These are phyloP conservation scores for Reutealis trisperma DNA, from an alignment of 345 rosid species.

Conservation along the genomic window DNA sequence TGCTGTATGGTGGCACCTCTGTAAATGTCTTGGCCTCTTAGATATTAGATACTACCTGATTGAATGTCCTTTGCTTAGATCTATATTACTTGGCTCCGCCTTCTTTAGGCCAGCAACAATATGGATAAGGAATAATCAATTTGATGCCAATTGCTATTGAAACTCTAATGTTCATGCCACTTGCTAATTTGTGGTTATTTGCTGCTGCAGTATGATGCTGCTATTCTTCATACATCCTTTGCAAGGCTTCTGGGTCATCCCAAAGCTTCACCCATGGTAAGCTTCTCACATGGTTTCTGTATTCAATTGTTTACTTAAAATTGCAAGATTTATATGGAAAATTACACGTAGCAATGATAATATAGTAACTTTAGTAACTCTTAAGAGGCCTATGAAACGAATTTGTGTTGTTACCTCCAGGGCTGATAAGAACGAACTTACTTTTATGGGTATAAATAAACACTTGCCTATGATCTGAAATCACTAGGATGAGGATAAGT, in stretches of 20 bases:
- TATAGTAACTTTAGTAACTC: neutral
- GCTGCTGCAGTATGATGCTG: constrained; percentile 65
- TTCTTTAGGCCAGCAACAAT: neutral
- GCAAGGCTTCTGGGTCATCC: constrained; percentile 90
- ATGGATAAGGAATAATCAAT: neutral
- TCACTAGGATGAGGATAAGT: neutral
- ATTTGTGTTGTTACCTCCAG: neutral
- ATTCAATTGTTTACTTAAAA: constrained; percentile 3
- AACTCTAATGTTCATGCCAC: constrained; percentile 2
- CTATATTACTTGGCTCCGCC: neutral
- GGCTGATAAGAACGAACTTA: neutral
- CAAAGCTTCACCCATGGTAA: constrained; percentile 55
- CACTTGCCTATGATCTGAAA: neutral
- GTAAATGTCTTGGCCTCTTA: neutral
- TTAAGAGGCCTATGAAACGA: neutral
- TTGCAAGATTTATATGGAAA: neutral
- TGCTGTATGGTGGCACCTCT: neutral
- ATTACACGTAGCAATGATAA: neutral
- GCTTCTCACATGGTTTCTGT: neutral
- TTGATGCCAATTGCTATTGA: neutral
- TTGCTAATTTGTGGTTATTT: constrained; percentile 14
- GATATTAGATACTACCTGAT: too few species aligned
- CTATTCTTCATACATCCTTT: constrained; percentile 80
- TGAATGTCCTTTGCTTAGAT: too few species aligned
- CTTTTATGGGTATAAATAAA: neutral